Evolutionary conservation across 192 early-diverging fungal species (phyloP).

Genomic region (Geosiphon pyriformis): DNA sequence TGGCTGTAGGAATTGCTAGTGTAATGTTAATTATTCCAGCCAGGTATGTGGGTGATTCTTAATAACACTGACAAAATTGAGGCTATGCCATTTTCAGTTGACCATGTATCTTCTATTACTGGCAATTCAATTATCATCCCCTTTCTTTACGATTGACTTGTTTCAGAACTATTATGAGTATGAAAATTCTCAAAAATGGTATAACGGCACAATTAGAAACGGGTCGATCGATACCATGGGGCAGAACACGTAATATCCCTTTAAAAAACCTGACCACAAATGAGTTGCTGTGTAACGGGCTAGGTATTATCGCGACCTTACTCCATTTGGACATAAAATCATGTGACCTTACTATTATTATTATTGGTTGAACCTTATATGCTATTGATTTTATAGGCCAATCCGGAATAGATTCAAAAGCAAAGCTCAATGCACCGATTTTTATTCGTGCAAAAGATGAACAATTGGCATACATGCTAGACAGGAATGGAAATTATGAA

Average conservation of each 20-base stretch:
- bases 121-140: too few species aligned
- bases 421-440: slow-evolving; percentile 1
- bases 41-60: slow-evolving; percentile 4
- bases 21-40: slow-evolving; percentile 5
- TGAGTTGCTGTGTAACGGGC: not conserved
- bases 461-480: slow-evolving; percentile 33
- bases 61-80: not conserved
- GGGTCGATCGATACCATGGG: not conserved
- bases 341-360: too few species aligned
- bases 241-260: not conserved
- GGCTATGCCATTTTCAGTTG: not conserved
- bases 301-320: not conserved
- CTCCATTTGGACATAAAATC: too few species aligned
- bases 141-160: too few species aligned
- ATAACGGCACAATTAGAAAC: not conserved
- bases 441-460: slow-evolving; percentile 31
- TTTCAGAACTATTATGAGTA: not conserved
- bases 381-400: not conserved
- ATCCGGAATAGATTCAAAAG: not conserved
- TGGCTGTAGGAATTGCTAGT: not conserved
- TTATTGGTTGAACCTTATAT: not conserved
- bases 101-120: too few species aligned
- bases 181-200: slow-evolving; percentile 12
- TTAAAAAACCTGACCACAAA: not conserved
- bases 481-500: slow-evolving; percentile 34